These are phyloP conservation scores for Periglandula ipomoeae DNA, from an alignment of 2,329 filamentous ascomycete species.

Conservation along the genomic window DNA sequence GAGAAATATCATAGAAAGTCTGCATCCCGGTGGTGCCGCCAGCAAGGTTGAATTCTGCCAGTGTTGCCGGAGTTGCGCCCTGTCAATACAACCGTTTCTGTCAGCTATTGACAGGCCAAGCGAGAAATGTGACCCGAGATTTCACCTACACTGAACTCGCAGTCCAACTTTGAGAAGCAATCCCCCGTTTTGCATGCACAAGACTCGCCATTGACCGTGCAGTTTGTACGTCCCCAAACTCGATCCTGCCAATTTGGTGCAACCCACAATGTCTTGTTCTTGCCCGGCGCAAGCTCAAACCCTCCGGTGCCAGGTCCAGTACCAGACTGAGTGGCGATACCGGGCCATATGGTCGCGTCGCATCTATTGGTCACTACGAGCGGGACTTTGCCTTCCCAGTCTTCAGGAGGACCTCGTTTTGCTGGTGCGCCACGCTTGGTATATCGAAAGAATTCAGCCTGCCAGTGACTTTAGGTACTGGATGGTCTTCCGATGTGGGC, in stretches of 20 bases:
- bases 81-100: constrained; percentile 20
- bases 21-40: constrained; percentile 52
- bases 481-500: constrained; percentile 10
- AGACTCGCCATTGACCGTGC: constrained; percentile 60
- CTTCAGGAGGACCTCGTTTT: constrained; percentile 22
- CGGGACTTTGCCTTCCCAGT: constrained; percentile 37
- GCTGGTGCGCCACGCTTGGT: constrained; percentile 16
- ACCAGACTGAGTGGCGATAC: constrained; percentile 63
- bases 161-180: constrained; percentile 62
- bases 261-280: constrained; percentile 53
- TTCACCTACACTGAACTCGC: constrained; percentile 53
- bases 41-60: constrained; percentile 72
- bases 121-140: background rate
- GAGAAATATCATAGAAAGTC: constrained; percentile 75
- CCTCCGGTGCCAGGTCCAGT: constrained; percentile 57
- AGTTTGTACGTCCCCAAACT: constrained; percentile 78
- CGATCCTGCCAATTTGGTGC: constrained; percentile 70
- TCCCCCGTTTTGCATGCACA: constrained; percentile 68
- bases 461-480: constrained; percentile 14
- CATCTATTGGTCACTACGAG: constrained; percentile 66
- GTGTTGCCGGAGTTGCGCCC: constrained; percentile 65
- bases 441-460: constrained; percentile 18
- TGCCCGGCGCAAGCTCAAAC: constrained; percentile 54
- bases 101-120: background rate
- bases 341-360: constrained; percentile 64